Evolutionary conservation across 2,329 filamentous ascomycete genomes (phyloP), one percentile per base, ranked within the genome.

Genomic region (Cryoendolithus antarcticus): DNA sequence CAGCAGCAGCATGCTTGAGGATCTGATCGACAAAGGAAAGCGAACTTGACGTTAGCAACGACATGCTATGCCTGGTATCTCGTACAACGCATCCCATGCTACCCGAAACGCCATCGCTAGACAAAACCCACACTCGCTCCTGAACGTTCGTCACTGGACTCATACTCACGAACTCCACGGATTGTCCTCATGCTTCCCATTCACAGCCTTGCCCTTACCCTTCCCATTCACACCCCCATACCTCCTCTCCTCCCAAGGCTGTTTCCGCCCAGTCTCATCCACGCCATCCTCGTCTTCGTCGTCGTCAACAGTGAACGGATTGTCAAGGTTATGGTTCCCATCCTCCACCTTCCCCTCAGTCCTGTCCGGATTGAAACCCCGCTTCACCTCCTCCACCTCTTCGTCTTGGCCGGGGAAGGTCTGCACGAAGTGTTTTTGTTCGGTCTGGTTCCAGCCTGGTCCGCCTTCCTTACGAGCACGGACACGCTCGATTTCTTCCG

Each of bases 381-480:
- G 65, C 3, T 70, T 62, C 10, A 74, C 67, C 39, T 66, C 66
- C 48, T 74, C 70, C 10, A 61, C 64, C 38, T 64, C 61, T 11
- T 70, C 67, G 28, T 61, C 61, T 7, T 65, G 56, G 24, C 64
- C 61, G 0, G 62, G 62, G 45, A 69, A 74, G 56, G 65, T 44
- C 63, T 74, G 49, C 15, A 75, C 64, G 56, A 67, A 76, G 43
- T 72, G 70, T 48, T 68, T 71, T 11, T 67, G 61, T 44, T 73
- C 66, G 7, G 63, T 64, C 36, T 70, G 66, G 45, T 78, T 77
- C 71, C 72, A 76, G 11, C 66, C 70, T 19, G 75, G 67, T 19
- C 75, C 71, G 35, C 74, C 72, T 57, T 79, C 75, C 53, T 77
- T 77, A 38, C 74, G 66, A 9, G 71, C 71, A 37, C 75, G 67